Evolutionary conservation across 768 basidiomycete genomes (phyloP).

Genomic region (Amanita muscaria): DNA sequence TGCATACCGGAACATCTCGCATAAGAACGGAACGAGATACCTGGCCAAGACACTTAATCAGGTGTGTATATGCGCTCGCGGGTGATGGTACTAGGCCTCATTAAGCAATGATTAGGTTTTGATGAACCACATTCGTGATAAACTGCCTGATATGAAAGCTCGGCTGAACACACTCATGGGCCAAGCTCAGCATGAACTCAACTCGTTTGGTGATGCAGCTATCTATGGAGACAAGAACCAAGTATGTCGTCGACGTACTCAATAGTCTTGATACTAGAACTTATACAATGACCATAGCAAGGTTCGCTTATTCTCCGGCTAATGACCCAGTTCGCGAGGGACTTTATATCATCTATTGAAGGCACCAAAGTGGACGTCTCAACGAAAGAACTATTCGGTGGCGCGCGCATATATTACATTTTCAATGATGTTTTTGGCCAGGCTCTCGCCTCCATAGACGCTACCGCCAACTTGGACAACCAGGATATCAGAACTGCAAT

Average conservation of each 20-base stretch:
- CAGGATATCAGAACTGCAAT: constrained; percentile 98
- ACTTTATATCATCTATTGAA: constrained; percentile 95
- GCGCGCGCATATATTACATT: constrained; percentile 98
- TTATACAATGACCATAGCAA: constrained; percentile 39
- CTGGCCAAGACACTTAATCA: constrained; percentile 90
- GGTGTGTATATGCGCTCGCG: constrained; percentile 34
- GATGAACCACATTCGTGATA: constrained; percentile 96
- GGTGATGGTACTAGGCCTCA: not conserved
- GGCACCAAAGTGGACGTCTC: constrained; percentile 94
- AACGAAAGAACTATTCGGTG: constrained; percentile 96
- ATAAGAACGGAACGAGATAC: constrained; percentile 96
- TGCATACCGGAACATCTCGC: constrained; percentile 91
- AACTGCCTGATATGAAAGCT: constrained; percentile 99
- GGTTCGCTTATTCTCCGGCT: constrained; percentile 86
- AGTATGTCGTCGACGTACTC: constrained; percentile 24
- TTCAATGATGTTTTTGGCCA: constrained; percentile 98
- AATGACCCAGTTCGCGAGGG: constrained; percentile 98
- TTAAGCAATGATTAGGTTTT: constrained; percentile 49
- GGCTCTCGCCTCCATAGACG: constrained; percentile 83
- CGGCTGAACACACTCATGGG: constrained; percentile 96
- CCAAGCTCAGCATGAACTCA: constrained; percentile 96
- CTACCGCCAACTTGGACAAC: constrained; percentile 83
- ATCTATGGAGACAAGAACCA: constrained; percentile 88
- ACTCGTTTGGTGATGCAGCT: constrained; percentile 91
- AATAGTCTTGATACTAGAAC: not conserved